Conservation (phyloP, 768 basidiomycete genomes). For the Mycena indigotica region DNA sequence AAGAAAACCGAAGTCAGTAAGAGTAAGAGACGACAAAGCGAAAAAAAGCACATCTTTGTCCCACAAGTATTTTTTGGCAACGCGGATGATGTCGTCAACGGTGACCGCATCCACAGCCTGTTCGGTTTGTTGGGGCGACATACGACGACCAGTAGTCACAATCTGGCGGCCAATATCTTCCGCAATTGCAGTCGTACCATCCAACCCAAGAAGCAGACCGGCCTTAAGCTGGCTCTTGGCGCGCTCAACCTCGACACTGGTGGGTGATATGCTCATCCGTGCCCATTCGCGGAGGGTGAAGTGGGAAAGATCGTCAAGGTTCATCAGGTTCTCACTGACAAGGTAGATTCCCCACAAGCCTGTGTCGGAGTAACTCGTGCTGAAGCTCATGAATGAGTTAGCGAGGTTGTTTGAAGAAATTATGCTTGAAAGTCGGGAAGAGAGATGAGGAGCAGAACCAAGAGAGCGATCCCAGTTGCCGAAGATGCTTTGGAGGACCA, state of each 20-base stretch:
- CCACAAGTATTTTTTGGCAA: conserved; percentile 96
- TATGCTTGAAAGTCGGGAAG: conserved; percentile 89
- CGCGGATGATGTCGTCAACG: conserved; percentile 86
- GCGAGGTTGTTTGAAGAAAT: conserved; percentile 93
- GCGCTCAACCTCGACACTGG: conserved; percentile 87
- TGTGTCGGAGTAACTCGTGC: conserved; percentile 97
- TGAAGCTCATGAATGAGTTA: conserved; percentile 99
- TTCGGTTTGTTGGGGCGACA: conserved; percentile 94
- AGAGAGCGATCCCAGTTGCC: conserved; percentile 99
- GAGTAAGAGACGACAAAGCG: conserved; percentile 1
- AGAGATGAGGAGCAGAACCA: conserved; percentile 86
- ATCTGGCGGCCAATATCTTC: conserved; percentile 99
- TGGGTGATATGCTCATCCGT: conserved; percentile 87
- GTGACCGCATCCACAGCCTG: conserved; percentile 87
- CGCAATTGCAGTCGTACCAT: conserved; percentile 95
- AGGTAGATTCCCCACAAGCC: conserved; percentile 99
- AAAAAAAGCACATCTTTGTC: conserved; percentile 79
- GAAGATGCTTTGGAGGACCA: conserved; percentile 96
- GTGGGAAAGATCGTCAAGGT: conserved; percentile 91
- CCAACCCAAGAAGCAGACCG: conserved; percentile 82
- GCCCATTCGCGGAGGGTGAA: conserved; percentile 96
- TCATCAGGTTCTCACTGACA: conserved; percentile 90
- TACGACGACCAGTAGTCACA: conserved; percentile 87
- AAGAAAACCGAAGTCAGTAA: conserved; percentile 15
- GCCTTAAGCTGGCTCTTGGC: conserved; percentile 99